These are phyloP conservation scores for Fusarium pilosicola DNA, from an alignment of 2,329 filamentous ascomycete species.

Conservation along the genomic window DNA sequence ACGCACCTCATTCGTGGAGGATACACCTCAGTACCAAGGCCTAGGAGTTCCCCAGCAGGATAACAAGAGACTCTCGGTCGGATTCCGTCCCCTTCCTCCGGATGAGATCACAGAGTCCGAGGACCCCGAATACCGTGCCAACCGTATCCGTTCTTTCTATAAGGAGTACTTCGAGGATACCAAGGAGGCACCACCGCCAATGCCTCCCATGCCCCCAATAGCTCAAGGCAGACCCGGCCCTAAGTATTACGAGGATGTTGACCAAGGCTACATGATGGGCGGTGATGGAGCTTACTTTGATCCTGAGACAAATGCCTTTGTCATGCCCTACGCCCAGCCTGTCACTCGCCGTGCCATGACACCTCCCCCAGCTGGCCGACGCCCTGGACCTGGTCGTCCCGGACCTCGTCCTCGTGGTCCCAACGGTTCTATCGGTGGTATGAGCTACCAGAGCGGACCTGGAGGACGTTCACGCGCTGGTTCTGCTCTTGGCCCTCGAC, in stretches of 20 bases:
- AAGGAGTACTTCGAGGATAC: constrained; percentile 98
- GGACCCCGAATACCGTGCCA: constrained; percentile 92
- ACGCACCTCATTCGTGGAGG: constrained; percentile 39
- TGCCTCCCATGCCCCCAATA: constrained; percentile 50
- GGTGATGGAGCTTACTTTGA: constrained; percentile 74
- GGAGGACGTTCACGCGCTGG: constrained; percentile 69
- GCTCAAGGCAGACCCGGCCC: constrained; percentile 40
- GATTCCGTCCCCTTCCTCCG: constrained; percentile 86
- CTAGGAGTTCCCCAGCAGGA: constrained; percentile 66
- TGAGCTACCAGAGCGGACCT: constrained; percentile 56
- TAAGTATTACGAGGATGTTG: constrained; percentile 80
- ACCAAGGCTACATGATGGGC: constrained; percentile 73
- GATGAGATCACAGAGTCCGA: constrained; percentile 82
- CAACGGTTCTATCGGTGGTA: constrained; percentile 62
- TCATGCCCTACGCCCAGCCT: constrained; percentile 86
- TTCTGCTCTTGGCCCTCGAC: constrained; percentile 61
- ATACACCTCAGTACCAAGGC: constrained; percentile 45
- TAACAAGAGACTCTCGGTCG: constrained; percentile 71
- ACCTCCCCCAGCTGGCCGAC: constrained; percentile 75
- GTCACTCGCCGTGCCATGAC: constrained; percentile 94
- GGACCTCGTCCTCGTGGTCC: constrained; percentile 51
- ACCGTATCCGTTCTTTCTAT: constrained; percentile 98
- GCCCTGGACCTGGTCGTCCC: constrained; percentile 50
- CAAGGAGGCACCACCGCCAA: constrained; percentile 60
- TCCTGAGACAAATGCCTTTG: constrained; percentile 74